Base-by-base conservation (phyloP, 345 rosid genomes). In the Pistacia integerrima region DNA sequence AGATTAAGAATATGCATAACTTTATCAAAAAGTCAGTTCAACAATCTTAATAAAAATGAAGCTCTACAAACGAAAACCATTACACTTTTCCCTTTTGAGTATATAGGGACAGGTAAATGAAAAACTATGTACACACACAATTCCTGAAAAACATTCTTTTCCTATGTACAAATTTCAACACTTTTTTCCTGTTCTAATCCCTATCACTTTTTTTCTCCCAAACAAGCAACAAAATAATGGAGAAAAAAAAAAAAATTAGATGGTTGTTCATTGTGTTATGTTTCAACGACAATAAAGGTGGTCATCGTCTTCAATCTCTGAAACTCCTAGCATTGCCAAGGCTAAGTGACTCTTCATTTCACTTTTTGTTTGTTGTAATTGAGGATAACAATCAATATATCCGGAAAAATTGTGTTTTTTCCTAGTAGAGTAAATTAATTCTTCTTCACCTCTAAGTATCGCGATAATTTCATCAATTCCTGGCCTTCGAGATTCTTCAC, bases 321-420 rank as follows among this genome's bases (percentile, higher is more conserved):
- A 76, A 76, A 92, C 94, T 78, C 99, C 98, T 8, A 89, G 82
- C 96, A 95, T 93, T 9, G 97, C 98, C 81, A 95, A 79, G 14
- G 97, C 97, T 69, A 95, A 80, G 83, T 95, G 99, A 77, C 91
- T 83, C 48, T 82, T 90, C 93, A 92, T 90, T 89, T 95, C 99
- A 20, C 83, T 90, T 78, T 86, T 91, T 6, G 92, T 87, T 61
- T 79, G 85, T 17, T 91, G 97, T 54, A 89, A 67, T 41, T 85
- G 93, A 63, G 88, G 81, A 76, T 83, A 90, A 75, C 91, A 87
- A 74, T 94, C 96, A 14, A 87, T 81, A 10, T 86, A 82, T 52
- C 94, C 92, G 0, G 95, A 87, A 81, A 89, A 75, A 79, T 79
- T 88, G 38, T 87, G 72, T 59, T 79, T 90, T 82, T 81, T 89